Base-by-base conservation (phyloP, 2,329 filamentous ascomycete genomes). In the Calonectria honghensis region DNA sequence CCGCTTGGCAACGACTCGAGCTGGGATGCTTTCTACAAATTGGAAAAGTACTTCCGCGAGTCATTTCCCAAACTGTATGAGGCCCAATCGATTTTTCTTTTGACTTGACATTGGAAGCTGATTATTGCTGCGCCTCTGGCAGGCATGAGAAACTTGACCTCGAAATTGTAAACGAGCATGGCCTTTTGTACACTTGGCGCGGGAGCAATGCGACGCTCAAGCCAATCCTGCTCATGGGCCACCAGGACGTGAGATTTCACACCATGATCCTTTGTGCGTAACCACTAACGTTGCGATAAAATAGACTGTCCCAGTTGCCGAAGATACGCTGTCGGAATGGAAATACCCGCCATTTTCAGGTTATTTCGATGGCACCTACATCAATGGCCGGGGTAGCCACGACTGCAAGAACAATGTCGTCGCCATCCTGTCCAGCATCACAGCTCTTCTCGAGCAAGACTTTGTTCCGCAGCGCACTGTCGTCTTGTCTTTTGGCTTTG, bases 351-450 rank as follows among this genome's bases (percentile, higher is more conserved):
- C 57, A 0, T 61, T 61, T 41, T 61, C 57, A 20, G 57, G 57
- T 35, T 14, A 61, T 18, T 61, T 61, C 29, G 57, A 61, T 24
- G 57, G 57, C 14, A 61, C n/a, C 11, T 61, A 61, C 35, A 41
- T 61, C 24, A 61, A 61, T 16, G 57, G 57, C 9, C 57, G 57
- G 13, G 57, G 57, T 41, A 41, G 35, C 32, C 57, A 61, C 20
- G 57, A 61, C 57, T 61, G 57, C 35, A 61, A 61, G 57, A 61
- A 61, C 35, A 61, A 61, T 7, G 57, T 61, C 7, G 57, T 61
- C 6, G 57, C 31, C 11, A 61, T 61, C 24, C 35, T 61, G 4
- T 41, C 57, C 18, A 29, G 57, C 16, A 61, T 61, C n/a, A 61
- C 57, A 6, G 57, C 57, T 6, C 57, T 61, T 41, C 57, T 61